Evolutionary conservation across 2,329 filamentous ascomycete genomes (phyloP).

Genomic region (Ceratocystiopsis sp.): DNA sequence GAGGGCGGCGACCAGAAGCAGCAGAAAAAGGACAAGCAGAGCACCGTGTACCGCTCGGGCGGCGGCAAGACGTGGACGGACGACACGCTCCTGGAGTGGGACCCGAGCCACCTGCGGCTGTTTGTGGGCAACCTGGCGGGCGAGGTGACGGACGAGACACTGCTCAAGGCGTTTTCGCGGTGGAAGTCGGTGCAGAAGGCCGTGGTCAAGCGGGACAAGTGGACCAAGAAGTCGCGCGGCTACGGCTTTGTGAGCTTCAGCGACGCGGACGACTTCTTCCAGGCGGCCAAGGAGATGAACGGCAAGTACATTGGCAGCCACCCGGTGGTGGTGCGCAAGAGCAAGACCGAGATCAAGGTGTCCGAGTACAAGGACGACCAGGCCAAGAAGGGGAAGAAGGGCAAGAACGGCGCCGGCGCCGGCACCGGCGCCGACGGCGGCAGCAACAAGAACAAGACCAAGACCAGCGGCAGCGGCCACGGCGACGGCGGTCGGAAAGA

Average conservation of each 20-base stretch:
- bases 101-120: constrained; percentile 80
- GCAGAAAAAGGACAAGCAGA: constrained; percentile 46
- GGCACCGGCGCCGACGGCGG: constrained; percentile 9
- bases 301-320: constrained; percentile 98
- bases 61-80: constrained; percentile 92
- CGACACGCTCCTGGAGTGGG: constrained; percentile 80
- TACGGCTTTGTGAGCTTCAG: constrained; percentile 95
- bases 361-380: constrained; percentile 45
- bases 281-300: constrained; percentile 94
- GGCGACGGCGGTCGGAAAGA: constrained; percentile 14
- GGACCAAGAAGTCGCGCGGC: constrained; percentile 88
- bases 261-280: constrained; percentile 91
- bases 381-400: constrained; percentile 18
- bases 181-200: constrained; percentile 86
- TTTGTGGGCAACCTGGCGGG: constrained; percentile 95
- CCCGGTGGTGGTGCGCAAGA: constrained; percentile 72
- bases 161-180: constrained; percentile 81
- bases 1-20: constrained; percentile 15
- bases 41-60: constrained; percentile 76
- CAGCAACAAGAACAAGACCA: constrained; percentile 10
- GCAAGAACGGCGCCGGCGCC: constrained; percentile 17
- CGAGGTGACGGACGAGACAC: constrained; percentile 89
- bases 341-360: constrained; percentile 80
- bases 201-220: constrained; percentile 85
- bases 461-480: constrained; percentile 19